Conservation (phyloP, 2,329 filamentous ascomycete species). For the Penicillium hesseltinei region DNA sequence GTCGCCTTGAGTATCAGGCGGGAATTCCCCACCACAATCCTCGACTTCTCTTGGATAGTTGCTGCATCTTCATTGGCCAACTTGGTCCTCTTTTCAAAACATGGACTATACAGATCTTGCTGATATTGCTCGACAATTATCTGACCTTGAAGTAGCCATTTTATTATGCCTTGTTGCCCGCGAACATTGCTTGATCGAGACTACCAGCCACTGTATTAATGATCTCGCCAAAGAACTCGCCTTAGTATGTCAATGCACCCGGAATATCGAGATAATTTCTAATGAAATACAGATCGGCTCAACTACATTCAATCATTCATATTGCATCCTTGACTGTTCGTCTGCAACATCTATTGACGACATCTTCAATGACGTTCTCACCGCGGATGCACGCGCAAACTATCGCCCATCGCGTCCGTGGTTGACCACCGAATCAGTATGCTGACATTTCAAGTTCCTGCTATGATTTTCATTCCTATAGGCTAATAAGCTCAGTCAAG, state of each 20-base stretch:
- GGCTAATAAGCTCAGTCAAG: constrained; percentile 20
- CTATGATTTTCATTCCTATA: background rate
- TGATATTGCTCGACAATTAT: constrained; percentile 71
- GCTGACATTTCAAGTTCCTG: background rate
- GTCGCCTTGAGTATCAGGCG: constrained; percentile 8
- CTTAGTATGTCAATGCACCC: constrained; percentile 51
- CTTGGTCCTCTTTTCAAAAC: constrained; percentile 3
- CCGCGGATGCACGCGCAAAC: constrained; percentile 30
- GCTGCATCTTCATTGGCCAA: constrained; percentile 1
- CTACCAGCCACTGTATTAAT: constrained; percentile 60
- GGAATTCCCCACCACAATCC: background rate
- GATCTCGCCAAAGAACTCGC: constrained; percentile 71
- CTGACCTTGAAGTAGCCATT: constrained; percentile 82
- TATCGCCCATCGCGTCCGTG: constrained; percentile 18
- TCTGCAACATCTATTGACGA: constrained; percentile 74
- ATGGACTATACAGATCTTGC: constrained; percentile 65
- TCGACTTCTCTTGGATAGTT: constrained; percentile 13
- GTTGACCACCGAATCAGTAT: constrained; percentile 23
- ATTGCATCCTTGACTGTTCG: constrained; percentile 70
- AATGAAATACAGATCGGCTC: constrained; percentile 55
- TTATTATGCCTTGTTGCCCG: constrained; percentile 76
- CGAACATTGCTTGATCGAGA: constrained; percentile 87
- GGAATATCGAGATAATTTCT: background rate
- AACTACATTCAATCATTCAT: constrained; percentile 70
- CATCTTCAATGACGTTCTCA: constrained; percentile 70